Evolutionary conservation across 345 rosid genomes (phyloP).

Genomic region (Murraya koenigii): DNA sequence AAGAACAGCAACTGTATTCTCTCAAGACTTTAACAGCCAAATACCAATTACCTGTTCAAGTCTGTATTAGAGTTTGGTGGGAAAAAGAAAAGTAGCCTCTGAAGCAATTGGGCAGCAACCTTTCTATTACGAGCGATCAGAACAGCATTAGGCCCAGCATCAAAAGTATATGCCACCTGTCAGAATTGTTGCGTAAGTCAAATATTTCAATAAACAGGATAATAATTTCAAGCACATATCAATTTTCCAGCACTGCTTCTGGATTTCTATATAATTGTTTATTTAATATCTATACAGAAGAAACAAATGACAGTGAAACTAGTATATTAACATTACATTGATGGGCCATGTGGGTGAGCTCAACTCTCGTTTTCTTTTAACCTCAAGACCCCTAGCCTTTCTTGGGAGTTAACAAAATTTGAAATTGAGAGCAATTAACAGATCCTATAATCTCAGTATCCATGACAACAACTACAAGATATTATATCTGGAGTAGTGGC

Average conservation of each 20-base stretch:
- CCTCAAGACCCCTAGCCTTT: neutral
- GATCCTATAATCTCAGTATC: neutral
- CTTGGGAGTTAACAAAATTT: neutral
- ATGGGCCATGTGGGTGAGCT: neutral
- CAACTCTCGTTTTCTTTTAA: neutral
- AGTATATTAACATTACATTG: neutral
- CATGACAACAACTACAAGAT: neutral
- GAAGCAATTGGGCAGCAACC: conserved; percentile 69
- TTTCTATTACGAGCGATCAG: conserved; percentile 62
- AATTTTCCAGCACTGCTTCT: neutral
- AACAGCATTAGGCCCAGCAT: conserved; percentile 97
- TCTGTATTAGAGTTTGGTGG: conserved; percentile 76
- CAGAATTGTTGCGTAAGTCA: conserved; percentile 23
- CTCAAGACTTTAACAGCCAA: neutral
- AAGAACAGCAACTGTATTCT: neutral
- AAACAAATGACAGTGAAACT: neutral
- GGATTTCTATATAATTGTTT: neutral
- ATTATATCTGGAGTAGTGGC: neutral
- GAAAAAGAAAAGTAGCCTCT: conserved; percentile 74
- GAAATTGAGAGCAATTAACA: neutral
- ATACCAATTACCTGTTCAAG: conserved; percentile 55
- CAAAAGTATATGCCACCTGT: conserved; percentile 94
- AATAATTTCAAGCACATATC: neutral
- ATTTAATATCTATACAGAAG: neutral
- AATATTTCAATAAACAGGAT: neutral